Conservation (phyloP, 2,329 filamentous ascomycete genomes). For the Beauveria scarabaeidicola region DNA sequence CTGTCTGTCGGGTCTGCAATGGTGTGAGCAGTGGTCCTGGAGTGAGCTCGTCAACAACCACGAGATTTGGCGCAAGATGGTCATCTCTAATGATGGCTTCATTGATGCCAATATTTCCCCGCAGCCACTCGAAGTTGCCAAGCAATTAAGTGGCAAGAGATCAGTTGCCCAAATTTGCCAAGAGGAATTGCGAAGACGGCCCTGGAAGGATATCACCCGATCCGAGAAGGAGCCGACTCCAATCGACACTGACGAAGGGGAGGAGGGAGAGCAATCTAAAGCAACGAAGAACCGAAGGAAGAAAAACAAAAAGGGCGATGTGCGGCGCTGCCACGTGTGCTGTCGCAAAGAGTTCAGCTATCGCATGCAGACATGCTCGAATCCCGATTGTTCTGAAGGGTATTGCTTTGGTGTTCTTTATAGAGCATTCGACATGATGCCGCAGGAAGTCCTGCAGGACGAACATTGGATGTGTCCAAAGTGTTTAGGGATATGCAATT, state of each 20-base stretch:
- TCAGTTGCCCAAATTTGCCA: conserved; percentile 90
- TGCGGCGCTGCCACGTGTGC: conserved; percentile 72
- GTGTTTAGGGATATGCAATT: conserved; percentile 81
- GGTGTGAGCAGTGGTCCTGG: conserved; percentile 93
- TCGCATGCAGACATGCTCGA: conserved; percentile 74
- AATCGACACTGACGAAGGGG: conserved; percentile 44
- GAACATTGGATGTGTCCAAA: conserved; percentile 82
- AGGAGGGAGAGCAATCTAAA: conserved; percentile 52
- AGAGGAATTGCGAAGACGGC: conserved; percentile 69
- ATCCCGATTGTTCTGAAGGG: conserved; percentile 56
- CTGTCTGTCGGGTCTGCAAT: conserved; percentile 76
- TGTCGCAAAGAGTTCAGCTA: conserved; percentile 71
- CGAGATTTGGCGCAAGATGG: conserved; percentile 71
- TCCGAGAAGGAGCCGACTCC: conserved; percentile 40
- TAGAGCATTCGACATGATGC: conserved; percentile 84
- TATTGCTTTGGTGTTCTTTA: conserved; percentile 95
- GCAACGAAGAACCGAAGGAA: conserved; percentile 54
- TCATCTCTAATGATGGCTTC: conserved; percentile 64
- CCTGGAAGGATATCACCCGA: conserved; percentile 74
- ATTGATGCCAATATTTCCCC: conserved; percentile 59
- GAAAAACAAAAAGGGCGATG: conserved; percentile 45
- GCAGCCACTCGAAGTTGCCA: conserved; percentile 60
- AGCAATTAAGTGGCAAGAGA: conserved; percentile 60
- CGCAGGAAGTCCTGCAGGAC: conserved; percentile 71
- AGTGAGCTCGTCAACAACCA: conserved; percentile 67